phyloP scores from a whole-genome alignment of 495 filamentous ascomycete species.

The Hypoxylon trugodes region DNA sequence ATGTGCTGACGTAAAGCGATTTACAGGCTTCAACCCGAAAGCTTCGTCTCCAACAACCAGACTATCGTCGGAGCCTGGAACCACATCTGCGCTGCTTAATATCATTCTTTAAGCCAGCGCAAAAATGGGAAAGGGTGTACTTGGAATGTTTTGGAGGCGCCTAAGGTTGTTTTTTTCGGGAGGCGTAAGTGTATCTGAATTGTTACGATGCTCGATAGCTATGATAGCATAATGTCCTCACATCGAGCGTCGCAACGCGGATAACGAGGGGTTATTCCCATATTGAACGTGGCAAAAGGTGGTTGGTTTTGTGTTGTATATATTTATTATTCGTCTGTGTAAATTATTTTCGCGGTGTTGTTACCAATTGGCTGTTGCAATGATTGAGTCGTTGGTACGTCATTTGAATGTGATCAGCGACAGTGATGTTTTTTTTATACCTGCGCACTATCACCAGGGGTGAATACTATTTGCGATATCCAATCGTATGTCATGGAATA shows the following conservation, averaged over 20 bases:
- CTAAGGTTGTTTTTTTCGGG: too few relatives aligned
- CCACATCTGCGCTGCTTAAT: slow-evolving; percentile 25
- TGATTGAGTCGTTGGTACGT: too few relatives aligned
- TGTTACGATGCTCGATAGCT: neutral
- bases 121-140: neutral
- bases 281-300: neutral
- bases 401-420: too few relatives aligned
- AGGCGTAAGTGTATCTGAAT: too few relatives aligned
- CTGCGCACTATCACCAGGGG: too few relatives aligned
- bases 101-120: neutral
- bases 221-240: neutral
- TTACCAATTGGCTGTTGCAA: too few relatives aligned
- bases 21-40: slow-evolving; percentile 31
- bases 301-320: neutral
- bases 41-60: slow-evolving; percentile 34
- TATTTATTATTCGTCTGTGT: neutral
- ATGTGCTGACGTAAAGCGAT: slow-evolving; percentile 7
- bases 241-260: neutral
- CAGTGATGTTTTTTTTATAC: too few relatives aligned
- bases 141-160: neutral
- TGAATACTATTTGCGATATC: too few relatives aligned
- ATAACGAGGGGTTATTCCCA: neutral
- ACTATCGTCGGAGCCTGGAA: slow-evolving; percentile 42
- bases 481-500: too few relatives aligned
- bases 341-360: neutral